These are phyloP conservation scores for Phlyctochytrium arcticum DNA, from an alignment of 192 early-diverging fungal species.

Conservation along the genomic window DNA sequence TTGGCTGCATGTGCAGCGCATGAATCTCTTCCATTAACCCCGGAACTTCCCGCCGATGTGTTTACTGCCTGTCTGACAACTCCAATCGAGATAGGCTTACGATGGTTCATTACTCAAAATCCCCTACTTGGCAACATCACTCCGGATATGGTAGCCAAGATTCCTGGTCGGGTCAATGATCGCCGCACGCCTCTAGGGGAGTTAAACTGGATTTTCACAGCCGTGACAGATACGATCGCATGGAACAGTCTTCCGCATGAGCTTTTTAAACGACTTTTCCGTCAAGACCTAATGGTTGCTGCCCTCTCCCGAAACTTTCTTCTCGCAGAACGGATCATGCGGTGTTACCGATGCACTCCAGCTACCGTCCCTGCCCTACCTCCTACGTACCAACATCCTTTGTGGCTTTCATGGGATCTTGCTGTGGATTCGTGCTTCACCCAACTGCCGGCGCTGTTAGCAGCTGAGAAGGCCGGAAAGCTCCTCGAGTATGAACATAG, in stretches of 20 bases:
- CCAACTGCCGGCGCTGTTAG: conserved; percentile 80
- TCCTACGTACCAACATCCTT: conserved; percentile 86
- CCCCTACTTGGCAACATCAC: conserved; percentile 70
- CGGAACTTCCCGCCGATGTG: conserved; percentile 92
- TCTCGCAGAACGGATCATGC: conserved; percentile 93
- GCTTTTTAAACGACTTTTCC: conserved; percentile 84
- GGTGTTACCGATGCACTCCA: conserved; percentile 89
- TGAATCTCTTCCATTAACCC: conserved; percentile 88
- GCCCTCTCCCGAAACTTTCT: conserved; percentile 94
- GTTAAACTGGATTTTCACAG: conserved; percentile 98
- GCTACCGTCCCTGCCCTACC: conserved; percentile 83
- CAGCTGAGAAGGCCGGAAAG: conserved; percentile 8
- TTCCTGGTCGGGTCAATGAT: conserved; percentile 85
- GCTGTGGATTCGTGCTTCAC: conserved; percentile 90
- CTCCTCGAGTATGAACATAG: conserved; percentile 69
- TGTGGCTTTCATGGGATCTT: conserved; percentile 95
- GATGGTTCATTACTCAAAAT: conserved; percentile 87
- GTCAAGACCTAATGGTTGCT: conserved; percentile 92
- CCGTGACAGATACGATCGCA: conserved; percentile 97
- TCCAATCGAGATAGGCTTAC: conserved; percentile 87
- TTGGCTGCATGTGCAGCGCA: conserved; percentile 84
- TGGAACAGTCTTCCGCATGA: conserved; percentile 91
- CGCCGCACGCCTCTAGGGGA: conserved; percentile 93
- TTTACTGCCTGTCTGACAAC: conserved; percentile 96
- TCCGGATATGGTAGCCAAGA: conserved; percentile 78